Evolutionary conservation across 2,329 filamentous ascomycete species (phyloP).

Genomic region (Colletotrichum aenigma): DNA sequence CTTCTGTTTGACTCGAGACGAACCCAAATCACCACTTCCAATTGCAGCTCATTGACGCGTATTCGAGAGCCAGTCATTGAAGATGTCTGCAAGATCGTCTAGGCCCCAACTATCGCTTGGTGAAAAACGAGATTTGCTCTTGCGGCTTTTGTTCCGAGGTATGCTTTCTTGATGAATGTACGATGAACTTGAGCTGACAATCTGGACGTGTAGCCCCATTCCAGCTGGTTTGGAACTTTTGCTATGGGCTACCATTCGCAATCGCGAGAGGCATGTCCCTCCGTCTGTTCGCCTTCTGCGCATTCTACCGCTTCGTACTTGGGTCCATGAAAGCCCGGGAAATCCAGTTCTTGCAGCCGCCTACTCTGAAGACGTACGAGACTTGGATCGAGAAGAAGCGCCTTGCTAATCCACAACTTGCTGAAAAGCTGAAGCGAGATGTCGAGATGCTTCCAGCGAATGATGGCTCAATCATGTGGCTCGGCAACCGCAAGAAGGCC

Average conservation of each 20-base stretch:
- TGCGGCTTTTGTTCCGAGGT: conserved; percentile 19
- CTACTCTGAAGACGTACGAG: conserved; percentile 24
- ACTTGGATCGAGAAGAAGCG: conserved; percentile 25
- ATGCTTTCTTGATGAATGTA: neutral
- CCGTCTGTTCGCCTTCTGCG: conserved; percentile 20
- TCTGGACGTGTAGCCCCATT: conserved; percentile 11
- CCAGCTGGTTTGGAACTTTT: conserved; percentile 5
- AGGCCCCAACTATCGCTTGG: conserved; percentile 24
- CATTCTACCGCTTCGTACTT: conserved; percentile 20
- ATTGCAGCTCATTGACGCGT: neutral
- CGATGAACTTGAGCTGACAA: too few species aligned
- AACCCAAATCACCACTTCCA: neutral
- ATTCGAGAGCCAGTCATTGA: neutral
- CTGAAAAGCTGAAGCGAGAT: neutral
- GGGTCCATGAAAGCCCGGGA: conserved; percentile 18
- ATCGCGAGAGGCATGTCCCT: conserved; percentile 19
- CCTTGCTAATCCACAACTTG: neutral
- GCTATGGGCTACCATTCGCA: conserved; percentile 16
- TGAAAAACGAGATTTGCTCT: conserved; percentile 19
- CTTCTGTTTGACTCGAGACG: conserved; percentile 2
- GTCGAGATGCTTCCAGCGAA: conserved; percentile 1
- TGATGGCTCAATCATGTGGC: conserved; percentile 27
- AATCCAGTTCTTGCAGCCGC: conserved; percentile 24
- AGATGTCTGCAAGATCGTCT: neutral
- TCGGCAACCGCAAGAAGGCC: conserved; percentile 29